A percentile compares a stretch with the other conserved stretches of the same genome.
These are phyloP conservation scores for Ambrosia trifida DNA, from an alignment of 129 eudicot genomes.

Conservation along the genomic window DNA sequence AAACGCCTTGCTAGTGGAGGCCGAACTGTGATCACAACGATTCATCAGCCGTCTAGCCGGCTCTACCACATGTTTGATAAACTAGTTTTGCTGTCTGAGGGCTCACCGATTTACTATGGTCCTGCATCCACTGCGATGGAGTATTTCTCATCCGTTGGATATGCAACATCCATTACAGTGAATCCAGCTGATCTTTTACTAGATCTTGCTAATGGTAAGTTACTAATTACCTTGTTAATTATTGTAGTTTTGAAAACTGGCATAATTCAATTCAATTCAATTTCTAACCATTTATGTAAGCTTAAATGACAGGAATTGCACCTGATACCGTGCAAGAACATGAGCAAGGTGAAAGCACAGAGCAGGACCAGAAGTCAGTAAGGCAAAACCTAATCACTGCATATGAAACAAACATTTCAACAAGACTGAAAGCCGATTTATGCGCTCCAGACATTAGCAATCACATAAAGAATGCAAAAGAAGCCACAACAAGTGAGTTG, in stretches of 20 bases:
- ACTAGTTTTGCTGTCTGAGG: conserved; percentile 80
- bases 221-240: conserved; percentile 16
- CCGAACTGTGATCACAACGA: conserved; percentile 75
- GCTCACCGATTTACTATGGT: conserved; percentile 93
- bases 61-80: conserved; percentile 95
- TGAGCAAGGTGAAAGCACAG: conserved; percentile 65
- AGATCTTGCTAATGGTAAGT: conserved; percentile 98
- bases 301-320: conserved; percentile 63
- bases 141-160: conserved; percentile 85
- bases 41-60: conserved; percentile 99
- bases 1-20: conserved; percentile 85
- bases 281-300: conserved; percentile 8
- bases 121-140: conserved; percentile 82
- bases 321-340: conserved; percentile 63
- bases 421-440: conserved; percentile 71
- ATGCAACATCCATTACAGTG: conserved; percentile 64
- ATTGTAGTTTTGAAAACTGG: conserved; percentile 36
- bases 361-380: conserved; percentile 61
- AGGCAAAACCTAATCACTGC: conserved; percentile 64
- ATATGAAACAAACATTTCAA: conserved; percentile 76
- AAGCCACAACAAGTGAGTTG: conserved; percentile 65
- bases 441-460: conserved; percentile 53
- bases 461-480: conserved; percentile 49
- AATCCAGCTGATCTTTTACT: conserved; percentile 96
- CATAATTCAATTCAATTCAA: conserved; percentile 18